Conservation (phyloP, 495 filamentous ascomycete species). For the Penicillium macrosclerotiorum region DNA sequence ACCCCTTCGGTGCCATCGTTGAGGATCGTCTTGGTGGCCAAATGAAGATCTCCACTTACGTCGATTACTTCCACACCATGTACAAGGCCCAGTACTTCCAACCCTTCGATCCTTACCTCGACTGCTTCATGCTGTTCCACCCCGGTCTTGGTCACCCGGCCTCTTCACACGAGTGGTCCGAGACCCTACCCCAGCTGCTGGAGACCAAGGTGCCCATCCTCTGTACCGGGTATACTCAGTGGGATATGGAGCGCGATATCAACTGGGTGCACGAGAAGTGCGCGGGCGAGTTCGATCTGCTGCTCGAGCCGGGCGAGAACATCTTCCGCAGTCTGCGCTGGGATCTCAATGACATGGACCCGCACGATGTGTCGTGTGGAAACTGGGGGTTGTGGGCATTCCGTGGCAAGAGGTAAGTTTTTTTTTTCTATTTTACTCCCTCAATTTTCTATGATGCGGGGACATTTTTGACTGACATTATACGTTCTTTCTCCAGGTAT, state of each 20-base stretch:
- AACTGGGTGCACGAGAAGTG: slow-evolving; percentile 83
- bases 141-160: slow-evolving; percentile 93
- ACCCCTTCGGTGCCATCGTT: slow-evolving; percentile 89
- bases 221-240: slow-evolving; percentile 92
- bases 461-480: background rate
- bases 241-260: slow-evolving; percentile 88
- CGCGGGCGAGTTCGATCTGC: slow-evolving; percentile 83
- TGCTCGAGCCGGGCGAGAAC: slow-evolving; percentile 92
- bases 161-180: slow-evolving; percentile 87
- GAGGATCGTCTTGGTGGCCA: slow-evolving; percentile 80
- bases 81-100: slow-evolving; percentile 85
- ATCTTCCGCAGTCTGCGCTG: slow-evolving; percentile 90
- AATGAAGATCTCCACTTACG: slow-evolving; percentile 94
- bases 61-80: slow-evolving; percentile 97
- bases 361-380: slow-evolving; percentile 88
- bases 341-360: slow-evolving; percentile 96
- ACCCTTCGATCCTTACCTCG: slow-evolving; percentile 96
- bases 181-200: slow-evolving; percentile 81
- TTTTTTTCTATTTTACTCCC: slow-evolving; percentile 5
- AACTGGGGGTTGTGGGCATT: slow-evolving; percentile 98
- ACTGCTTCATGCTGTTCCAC: slow-evolving; percentile 94
- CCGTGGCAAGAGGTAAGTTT: slow-evolving; percentile 86
- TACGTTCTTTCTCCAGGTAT: slow-evolving; percentile 30
- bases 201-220: slow-evolving; percentile 95
- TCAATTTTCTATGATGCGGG: background rate